phyloP scores from a whole-genome alignment of 2,329 filamentous ascomycete species.

The Peltaster fructicola region DNA sequence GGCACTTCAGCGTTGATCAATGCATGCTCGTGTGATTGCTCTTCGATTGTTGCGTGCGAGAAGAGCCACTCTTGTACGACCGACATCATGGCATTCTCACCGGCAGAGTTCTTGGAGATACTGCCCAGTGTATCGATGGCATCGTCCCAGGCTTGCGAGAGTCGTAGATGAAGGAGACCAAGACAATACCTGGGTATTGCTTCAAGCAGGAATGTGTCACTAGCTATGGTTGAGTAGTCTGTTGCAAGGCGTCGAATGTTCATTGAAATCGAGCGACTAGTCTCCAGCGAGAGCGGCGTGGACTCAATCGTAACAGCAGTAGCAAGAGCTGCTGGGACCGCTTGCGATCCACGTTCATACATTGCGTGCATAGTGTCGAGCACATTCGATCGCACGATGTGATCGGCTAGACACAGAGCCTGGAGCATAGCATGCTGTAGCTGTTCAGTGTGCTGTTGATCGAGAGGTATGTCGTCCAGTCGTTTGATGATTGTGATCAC shows the following conservation, averaged over 20 bases:
- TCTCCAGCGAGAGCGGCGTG: slow-evolving; percentile 58
- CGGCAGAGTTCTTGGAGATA: slow-evolving; percentile 50
- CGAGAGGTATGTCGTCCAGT: slow-evolving; percentile 4
- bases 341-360: slow-evolving; percentile 29
- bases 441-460: slow-evolving; percentile 34
- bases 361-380: slow-evolving; percentile 54
- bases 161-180: slow-evolving; percentile 69
- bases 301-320: slow-evolving; percentile 67
- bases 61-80: slow-evolving; percentile 64
- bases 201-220: slow-evolving; percentile 47
- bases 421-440: slow-evolving; percentile 48
- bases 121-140: slow-evolving; percentile 57
- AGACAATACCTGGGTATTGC: slow-evolving; percentile 73
- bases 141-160: slow-evolving; percentile 79
- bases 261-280: slow-evolving; percentile 63
- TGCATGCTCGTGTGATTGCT: slow-evolving; percentile 2
- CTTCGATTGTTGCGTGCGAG: slow-evolving; percentile 4
- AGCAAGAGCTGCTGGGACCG: slow-evolving; percentile 34
- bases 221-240: slow-evolving; percentile 41
- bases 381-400: slow-evolving; percentile 54
- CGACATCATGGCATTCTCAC: slow-evolving; percentile 54
- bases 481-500: slow-evolving; percentile 8
- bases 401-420: slow-evolving; percentile 60
- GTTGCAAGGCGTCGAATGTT: slow-evolving; percentile 61
- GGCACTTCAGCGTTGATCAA: slow-evolving; percentile 9